Conservation (phyloP, 805 yeast species). For the Saccharomycopsis vini region DNA sequence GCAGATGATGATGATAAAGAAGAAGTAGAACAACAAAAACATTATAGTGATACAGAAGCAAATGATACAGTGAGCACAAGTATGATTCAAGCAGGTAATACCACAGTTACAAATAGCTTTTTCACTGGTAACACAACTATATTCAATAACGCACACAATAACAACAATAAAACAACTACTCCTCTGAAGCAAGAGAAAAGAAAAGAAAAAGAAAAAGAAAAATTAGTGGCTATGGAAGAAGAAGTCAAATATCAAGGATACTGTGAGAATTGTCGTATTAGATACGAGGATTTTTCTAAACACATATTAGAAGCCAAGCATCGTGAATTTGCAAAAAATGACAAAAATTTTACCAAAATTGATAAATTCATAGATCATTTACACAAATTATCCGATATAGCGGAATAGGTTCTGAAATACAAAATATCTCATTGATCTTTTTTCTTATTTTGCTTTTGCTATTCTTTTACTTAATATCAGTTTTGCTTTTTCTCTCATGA, state of each 20-base stretch:
- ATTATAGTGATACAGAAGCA: no score
- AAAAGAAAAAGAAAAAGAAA: slow-evolving; percentile 7
- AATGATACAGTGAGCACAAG: no score
- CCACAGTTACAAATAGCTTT: no score
- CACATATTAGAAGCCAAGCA: slow-evolving; percentile 68
- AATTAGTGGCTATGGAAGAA: no score
- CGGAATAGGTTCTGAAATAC: no score
- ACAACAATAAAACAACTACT: slow-evolving; percentile 30
- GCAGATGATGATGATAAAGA: not conserved
- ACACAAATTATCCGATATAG: not conserved
- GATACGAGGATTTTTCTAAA: slow-evolving; percentile 69
- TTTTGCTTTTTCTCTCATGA: no score
- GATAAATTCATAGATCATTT: slow-evolving; percentile 51
- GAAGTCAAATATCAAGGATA: slow-evolving; percentile 34
- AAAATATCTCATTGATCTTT: not conserved
- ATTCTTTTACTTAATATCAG: no score
- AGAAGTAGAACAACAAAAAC: not conserved
- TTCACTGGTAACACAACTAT: not conserved
- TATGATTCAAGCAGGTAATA: no score
- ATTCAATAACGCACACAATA: not conserved
- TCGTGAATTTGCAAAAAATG: slow-evolving; percentile 65
- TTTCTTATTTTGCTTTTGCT: no score
- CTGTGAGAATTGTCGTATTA: slow-evolving; percentile 88
- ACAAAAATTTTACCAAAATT: slow-evolving; percentile 63
- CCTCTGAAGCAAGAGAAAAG: slow-evolving; percentile 25